phyloP scores from a whole-genome alignment of 768 basidiomycete species.

The Trichaptum fuscoviolaceum region DNA sequence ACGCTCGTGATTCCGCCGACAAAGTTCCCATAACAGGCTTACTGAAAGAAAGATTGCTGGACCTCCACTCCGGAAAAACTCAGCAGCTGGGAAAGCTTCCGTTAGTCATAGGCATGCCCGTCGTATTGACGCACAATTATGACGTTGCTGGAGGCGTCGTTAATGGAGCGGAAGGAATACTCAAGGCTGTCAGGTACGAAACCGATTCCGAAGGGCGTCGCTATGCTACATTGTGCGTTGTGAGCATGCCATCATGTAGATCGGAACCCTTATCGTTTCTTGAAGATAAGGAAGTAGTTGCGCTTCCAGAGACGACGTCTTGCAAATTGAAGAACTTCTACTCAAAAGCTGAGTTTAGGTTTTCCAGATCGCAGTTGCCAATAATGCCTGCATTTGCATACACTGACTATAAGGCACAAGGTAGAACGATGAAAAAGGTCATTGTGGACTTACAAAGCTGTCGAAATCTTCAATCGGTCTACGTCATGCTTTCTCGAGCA shows the following conservation, averaged over 20 bases:
- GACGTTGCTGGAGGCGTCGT: constrained; percentile 32
- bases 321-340: constrained; percentile 22
- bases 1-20: constrained; percentile 19
- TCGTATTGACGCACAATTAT: constrained; percentile 32
- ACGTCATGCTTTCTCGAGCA: constrained; percentile 37
- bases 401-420: constrained; percentile 37
- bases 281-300: constrained; percentile 13
- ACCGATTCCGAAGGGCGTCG: constrained; percentile 15
- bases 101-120: constrained; percentile 34
- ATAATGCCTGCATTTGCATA: constrained; percentile 33
- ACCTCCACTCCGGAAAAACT: constrained; percentile 23
- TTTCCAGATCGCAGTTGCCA: constrained; percentile 30
- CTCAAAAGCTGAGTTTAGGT: constrained; percentile 12
- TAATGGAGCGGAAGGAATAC: constrained; percentile 25
- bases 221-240: constrained; percentile 20
- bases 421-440: constrained; percentile 25
- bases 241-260: constrained; percentile 14
- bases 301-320: constrained; percentile 19
- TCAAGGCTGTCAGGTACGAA: constrained; percentile 20
- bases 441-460: constrained; percentile 31
- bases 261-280: constrained; percentile 16
- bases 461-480: constrained; percentile 29
- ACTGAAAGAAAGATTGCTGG: constrained; percentile 11
- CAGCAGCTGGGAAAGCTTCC: constrained; percentile 28
- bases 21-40: constrained; percentile 13